These are phyloP conservation scores for Ganoderma boninense DNA, from an alignment of 1,284 basidiomycete genomes.

Conservation along the genomic window DNA sequence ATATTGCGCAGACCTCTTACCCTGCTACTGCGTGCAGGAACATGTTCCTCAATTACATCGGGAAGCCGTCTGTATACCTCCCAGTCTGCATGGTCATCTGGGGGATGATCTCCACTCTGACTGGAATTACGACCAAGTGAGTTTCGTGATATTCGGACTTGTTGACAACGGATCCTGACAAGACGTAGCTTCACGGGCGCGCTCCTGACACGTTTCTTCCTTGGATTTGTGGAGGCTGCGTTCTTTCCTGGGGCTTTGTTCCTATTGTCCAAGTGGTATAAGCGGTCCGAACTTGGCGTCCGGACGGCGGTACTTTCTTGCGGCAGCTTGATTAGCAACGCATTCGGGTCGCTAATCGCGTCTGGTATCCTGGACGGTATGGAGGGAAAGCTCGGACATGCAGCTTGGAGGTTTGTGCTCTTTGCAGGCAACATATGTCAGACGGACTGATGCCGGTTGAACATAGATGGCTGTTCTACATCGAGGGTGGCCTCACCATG, in stretches of 20 bases:
- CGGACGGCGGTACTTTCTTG: conserved; percentile 79
- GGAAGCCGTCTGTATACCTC: conserved; percentile 78
- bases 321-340: conserved; percentile 82
- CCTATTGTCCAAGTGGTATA: conserved; percentile 80
- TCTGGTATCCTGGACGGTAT: conserved; percentile 76
- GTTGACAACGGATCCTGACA: too few species aligned
- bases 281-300: conserved; percentile 69
- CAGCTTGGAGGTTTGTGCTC: conserved; percentile 72
- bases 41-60: conserved; percentile 77
- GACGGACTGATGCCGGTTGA: conserved; percentile 10
- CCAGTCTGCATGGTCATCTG: conserved; percentile 76
- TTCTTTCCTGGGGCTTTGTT: conserved; percentile 78
- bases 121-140: conserved; percentile 51
- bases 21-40: conserved; percentile 52
- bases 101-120: conserved; percentile 72
- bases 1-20: neutral
- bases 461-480: conserved; percentile 77
- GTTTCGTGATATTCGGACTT: neutral
- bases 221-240: conserved; percentile 74
- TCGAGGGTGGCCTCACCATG: conserved; percentile 76
- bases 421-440: neutral
- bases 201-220: conserved; percentile 78
- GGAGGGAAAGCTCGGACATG: conserved; percentile 73
- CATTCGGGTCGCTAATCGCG: conserved; percentile 84
- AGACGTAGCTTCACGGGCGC: conserved; percentile 69